Base-by-base conservation (phyloP, 306 rosid genomes). In the Trifolium pratense region DNA sequence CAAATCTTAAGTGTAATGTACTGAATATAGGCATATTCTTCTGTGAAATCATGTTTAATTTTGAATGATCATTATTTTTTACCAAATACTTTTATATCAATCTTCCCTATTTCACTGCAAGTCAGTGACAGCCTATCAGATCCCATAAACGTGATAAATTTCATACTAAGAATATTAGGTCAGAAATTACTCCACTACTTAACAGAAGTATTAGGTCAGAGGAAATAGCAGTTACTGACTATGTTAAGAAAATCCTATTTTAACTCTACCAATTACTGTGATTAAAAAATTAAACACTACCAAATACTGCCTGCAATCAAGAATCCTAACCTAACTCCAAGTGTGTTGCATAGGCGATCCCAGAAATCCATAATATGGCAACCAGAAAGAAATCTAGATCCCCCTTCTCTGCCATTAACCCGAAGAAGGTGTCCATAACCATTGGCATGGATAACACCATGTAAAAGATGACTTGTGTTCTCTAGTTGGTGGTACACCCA, bases 351-450 rank as follows among this genome's bases (percentile, higher is more conserved):
- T 18, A 94, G 89, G 66, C 97, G 92, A 75, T 89, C 97, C 99
- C 97, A 94, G 67, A 94, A 94, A 81, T 87, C 87, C 99, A 94
- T 89, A 78, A 94, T 89, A 83, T 89, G 92, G 71, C 80, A 82
- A 52, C 99, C 99, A 64, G 93, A 94, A 45, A 94, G 85, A 80
- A 87, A 68, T 82, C 84, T 84, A 1, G 99, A 94, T 13, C 99
- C 97, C 75, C 97, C 99, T 87, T 94, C 99, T 75, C 89, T 87
- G 51, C 99, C 99, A 86, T 94, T 91, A 78, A 94, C 92, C 77
- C 96, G 87, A 16, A 94, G 97, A 83, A 94, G 96, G 78, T 91
- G 99, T 25, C 99, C 97, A 82, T 84, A 91, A 70, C 99, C 99
- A 84, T 94, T 94, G 34, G 92, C 91, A 81, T 94, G 99, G 72